Conservation (phyloP, 2,329 filamentous ascomycete genomes). For the Diplocarpon mali region DNA sequence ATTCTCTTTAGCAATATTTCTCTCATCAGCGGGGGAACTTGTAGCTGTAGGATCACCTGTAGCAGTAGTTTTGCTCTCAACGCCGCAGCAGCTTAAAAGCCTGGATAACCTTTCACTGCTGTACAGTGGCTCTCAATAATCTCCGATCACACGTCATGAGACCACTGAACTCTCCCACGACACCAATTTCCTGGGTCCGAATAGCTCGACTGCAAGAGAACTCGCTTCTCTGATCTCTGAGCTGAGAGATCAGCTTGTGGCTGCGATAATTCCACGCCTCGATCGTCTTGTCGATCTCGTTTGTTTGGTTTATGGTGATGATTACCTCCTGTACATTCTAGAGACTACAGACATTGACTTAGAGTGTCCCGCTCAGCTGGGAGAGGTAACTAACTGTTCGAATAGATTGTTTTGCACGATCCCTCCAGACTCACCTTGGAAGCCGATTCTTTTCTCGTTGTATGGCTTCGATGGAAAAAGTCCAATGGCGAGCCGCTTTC, state of each 20-base stretch:
- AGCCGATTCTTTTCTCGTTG: constrained; percentile 48
- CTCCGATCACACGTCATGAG: constrained; percentile 58
- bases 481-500: constrained; percentile 63
- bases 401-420: constrained; percentile 53
- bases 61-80: too few species aligned
- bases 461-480: constrained; percentile 44
- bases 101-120: too few species aligned
- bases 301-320: constrained; percentile 51
- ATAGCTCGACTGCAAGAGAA: constrained; percentile 50
- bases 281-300: constrained; percentile 49
- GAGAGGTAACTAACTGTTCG: constrained; percentile 48
- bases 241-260: constrained; percentile 37
- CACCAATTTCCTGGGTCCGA: constrained; percentile 65
- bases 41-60: too few species aligned
- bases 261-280: constrained; percentile 54
- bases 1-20: too few species aligned
- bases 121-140: too few species aligned
- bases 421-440: constrained; percentile 64
- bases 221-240: constrained; percentile 39
- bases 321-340: constrained; percentile 54
- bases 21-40: too few species aligned
- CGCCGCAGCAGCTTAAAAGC: too few species aligned
- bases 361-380: too few species aligned
- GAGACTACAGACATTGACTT: constrained; percentile 32
- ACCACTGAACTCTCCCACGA: constrained; percentile 65